These are phyloP conservation scores for Mucor circinelloides DNA, from an alignment of 371 early-diverging fungal species.

Conservation along the genomic window DNA sequence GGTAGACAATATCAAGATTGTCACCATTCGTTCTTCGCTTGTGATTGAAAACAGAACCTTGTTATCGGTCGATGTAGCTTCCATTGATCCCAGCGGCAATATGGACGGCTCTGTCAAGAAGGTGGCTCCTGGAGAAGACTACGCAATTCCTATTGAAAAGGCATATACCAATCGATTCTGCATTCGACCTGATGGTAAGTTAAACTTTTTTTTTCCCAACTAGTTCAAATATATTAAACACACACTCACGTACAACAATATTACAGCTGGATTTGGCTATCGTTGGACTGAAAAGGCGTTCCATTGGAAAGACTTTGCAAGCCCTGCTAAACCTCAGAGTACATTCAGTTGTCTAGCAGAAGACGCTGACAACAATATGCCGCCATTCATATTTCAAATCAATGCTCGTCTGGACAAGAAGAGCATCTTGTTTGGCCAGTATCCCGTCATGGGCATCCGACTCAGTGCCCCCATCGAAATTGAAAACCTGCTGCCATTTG, in stretches of 20 bases:
- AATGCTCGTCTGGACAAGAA: slow-evolving; percentile 55
- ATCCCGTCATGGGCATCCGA: slow-evolving; percentile 84
- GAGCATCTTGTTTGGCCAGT: slow-evolving; percentile 61
- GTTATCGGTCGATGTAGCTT: slow-evolving; percentile 78
- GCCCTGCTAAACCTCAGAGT: slow-evolving; percentile 37
- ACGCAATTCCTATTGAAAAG: slow-evolving; percentile 83
- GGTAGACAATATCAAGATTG: slow-evolving; percentile 86
- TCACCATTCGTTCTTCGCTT: slow-evolving; percentile 88
- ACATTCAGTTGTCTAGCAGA: slow-evolving; percentile 31
- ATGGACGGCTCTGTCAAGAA: slow-evolving; percentile 49
- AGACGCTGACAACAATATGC: slow-evolving; percentile 54
- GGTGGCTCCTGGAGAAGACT: slow-evolving; percentile 79
- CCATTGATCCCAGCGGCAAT: slow-evolving; percentile 70
- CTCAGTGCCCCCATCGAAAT: slow-evolving; percentile 91
- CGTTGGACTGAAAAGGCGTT: slow-evolving; percentile 70
- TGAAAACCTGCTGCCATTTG: slow-evolving; percentile 94
- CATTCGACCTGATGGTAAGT: slow-evolving; percentile 80
- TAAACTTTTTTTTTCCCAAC: background rate
- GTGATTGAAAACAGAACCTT: slow-evolving; percentile 82
- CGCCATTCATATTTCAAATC: slow-evolving; percentile 78
- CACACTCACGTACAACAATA: too few relatives aligned
- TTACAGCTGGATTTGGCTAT: slow-evolving; percentile 74
- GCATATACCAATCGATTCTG: slow-evolving; percentile 79
- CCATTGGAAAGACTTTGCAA: slow-evolving; percentile 70
- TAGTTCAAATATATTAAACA: too few relatives aligned